Conservation (phyloP, 2,329 filamentous ascomycete species). For the Monilinia polystroma region DNA sequence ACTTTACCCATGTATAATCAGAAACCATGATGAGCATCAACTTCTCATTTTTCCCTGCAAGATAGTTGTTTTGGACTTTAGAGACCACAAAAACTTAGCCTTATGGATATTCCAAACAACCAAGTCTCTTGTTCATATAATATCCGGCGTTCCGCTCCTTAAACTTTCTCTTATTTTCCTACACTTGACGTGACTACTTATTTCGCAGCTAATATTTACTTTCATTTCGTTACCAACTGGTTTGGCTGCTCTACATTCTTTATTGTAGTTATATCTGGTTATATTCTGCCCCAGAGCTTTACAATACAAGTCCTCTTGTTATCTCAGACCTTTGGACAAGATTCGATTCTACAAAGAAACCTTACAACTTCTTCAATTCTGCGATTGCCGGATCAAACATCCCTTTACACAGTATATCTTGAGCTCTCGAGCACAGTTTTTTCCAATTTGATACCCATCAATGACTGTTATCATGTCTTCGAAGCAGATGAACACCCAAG, state of each 20-base stretch:
- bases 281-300: slow-evolving; percentile 36
- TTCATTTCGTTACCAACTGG: slow-evolving; percentile 53
- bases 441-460: slow-evolving; percentile 33
- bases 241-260: slow-evolving; percentile 54
- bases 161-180: slow-evolving; percentile 34
- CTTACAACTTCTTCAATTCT: slow-evolving; percentile 39
- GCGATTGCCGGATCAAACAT: slow-evolving; percentile 39
- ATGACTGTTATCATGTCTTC: slow-evolving; percentile 39
- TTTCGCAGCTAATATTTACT: slow-evolving; percentile 42
- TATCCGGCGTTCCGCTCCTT: slow-evolving; percentile 29
- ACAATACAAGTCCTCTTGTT: slow-evolving; percentile 30
- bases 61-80: slow-evolving; percentile 19
- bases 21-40: slow-evolving; percentile 40
- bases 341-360: slow-evolving; percentile 49
- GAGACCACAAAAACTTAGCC: background rate
- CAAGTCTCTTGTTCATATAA: slow-evolving; percentile 37
- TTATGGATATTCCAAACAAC: slow-evolving; percentile 34
- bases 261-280: slow-evolving; percentile 42
- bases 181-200: slow-evolving; percentile 40
- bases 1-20: slow-evolving; percentile 40
- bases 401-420: slow-evolving; percentile 32
- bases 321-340: slow-evolving; percentile 32
- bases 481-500: slow-evolving; percentile 41
- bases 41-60: slow-evolving; percentile 25
- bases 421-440: slow-evolving; percentile 16